Percentiles rank a stretch among this genome's conserved stretches.
Conservation (phyloP, 2,329 filamentous ascomycete species). For the Phialophora verrucosa region DNA sequence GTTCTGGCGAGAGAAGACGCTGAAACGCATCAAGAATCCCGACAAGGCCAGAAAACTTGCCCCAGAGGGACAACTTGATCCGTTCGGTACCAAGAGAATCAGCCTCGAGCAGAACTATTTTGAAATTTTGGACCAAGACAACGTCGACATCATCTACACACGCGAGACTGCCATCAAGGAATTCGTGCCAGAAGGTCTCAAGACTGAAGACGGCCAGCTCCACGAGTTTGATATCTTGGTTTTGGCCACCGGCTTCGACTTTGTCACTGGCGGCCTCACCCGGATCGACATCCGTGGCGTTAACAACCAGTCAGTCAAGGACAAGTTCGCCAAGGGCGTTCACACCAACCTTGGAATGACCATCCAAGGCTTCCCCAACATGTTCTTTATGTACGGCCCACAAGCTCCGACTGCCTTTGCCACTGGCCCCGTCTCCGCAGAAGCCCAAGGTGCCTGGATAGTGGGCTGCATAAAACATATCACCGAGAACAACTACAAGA, state of each 20-base stretch:
- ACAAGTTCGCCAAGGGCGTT: constrained; percentile 46
- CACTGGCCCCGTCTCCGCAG: constrained; percentile 57
- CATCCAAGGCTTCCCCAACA: constrained; percentile 53
- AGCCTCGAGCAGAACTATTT: constrained; percentile 58
- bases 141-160: constrained; percentile 48
- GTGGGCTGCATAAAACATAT: constrained; percentile 15
- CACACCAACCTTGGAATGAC: constrained; percentile 50
- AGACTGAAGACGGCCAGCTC: constrained; percentile 45
- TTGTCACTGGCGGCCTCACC: constrained; percentile 49
- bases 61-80: constrained; percentile 58
- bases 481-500: neutral
- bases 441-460: constrained; percentile 62
- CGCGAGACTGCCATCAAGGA: constrained; percentile 10
- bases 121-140: constrained; percentile 53
- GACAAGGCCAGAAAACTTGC: constrained; percentile 59
- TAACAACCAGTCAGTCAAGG: constrained; percentile 42
- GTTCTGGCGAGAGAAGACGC: constrained; percentile 61
- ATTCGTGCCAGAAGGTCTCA: constrained; percentile 46
- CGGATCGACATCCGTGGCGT: constrained; percentile 47
- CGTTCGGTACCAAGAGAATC: constrained; percentile 60
- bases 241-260: constrained; percentile 53
- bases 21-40: constrained; percentile 57
- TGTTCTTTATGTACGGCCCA: constrained; percentile 60
- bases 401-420: constrained; percentile 57
- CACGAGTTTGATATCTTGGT: constrained; percentile 50